A percentile compares a stretch with the other conserved stretches of the same genome.
These are phyloP conservation scores for Basidiobolus meristosporus DNA, from an alignment of 371 early-diverging fungal species.

Conservation along the genomic window DNA sequence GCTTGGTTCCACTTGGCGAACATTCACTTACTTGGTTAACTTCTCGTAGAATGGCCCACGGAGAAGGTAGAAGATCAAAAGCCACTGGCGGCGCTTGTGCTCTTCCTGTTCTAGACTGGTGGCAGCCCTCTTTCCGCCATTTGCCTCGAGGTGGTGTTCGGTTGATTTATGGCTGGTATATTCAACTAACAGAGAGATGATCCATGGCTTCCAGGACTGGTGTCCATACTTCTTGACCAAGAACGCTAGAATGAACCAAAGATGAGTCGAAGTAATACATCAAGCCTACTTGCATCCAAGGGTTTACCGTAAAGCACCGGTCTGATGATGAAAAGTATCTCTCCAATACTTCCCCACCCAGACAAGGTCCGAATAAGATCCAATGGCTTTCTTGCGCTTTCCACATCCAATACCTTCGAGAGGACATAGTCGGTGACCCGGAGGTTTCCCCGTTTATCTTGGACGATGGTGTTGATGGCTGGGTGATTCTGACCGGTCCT, in stretches of 20 bases:
- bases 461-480: constrained; percentile 19
- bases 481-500: constrained; percentile 18
- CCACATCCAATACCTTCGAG: background rate
- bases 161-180: constrained; percentile 20
- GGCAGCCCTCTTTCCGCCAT: constrained; percentile 8
- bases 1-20: no score
- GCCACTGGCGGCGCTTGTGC: constrained; percentile 36
- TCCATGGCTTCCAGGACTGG: constrained; percentile 73
- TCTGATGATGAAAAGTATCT: constrained; percentile 61
- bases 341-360: constrained; percentile 38
- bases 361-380: constrained; percentile 43
- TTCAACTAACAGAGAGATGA: constrained; percentile 58
- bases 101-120: constrained; percentile 62
- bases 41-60: constrained; percentile 68
- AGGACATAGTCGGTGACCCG: background rate
- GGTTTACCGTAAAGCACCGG: constrained; percentile 58
- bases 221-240: constrained; percentile 51
- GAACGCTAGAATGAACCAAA: constrained; percentile 21
- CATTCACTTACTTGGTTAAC: constrained; percentile 48
- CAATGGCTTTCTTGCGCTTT: constrained; percentile 31
- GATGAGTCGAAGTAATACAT: background rate
- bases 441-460: constrained; percentile 15
- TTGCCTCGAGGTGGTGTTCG: constrained; percentile 9
- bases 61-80: constrained; percentile 62
- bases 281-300: background rate